Conservation (phyloP, 2,329 filamentous ascomycete species). For the Botryotinia narcissicola region DNA sequence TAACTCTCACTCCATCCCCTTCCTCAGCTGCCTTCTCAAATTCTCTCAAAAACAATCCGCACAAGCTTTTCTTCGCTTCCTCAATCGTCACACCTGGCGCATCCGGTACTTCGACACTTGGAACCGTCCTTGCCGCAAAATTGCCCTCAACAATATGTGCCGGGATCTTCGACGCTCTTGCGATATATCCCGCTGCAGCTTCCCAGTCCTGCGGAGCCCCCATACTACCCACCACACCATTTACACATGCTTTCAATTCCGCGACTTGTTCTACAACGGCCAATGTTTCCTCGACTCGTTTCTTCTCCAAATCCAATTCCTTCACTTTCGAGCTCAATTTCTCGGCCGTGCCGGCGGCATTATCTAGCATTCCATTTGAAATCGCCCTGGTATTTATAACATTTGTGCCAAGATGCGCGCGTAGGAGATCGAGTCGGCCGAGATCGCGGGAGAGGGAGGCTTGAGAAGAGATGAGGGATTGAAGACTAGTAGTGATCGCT, state of each 20-base stretch:
- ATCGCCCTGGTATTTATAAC: slow-evolving; percentile 79
- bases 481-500: slow-evolving; percentile 69
- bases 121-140: slow-evolving; percentile 90
- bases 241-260: slow-evolving; percentile 93
- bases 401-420: slow-evolving; percentile 84
- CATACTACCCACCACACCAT: slow-evolving; percentile 94
- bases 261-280: slow-evolving; percentile 93
- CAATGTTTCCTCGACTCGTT: slow-evolving; percentile 83
- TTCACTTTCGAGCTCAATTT: slow-evolving; percentile 85
- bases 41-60: slow-evolving; percentile 85
- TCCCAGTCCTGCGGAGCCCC: slow-evolving; percentile 98
- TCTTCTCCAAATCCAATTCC: slow-evolving; percentile 85
- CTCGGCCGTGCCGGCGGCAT: slow-evolving; percentile 79
- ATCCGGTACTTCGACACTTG: slow-evolving; percentile 93
- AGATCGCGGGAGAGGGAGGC: slow-evolving; percentile 84
- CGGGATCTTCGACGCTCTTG: slow-evolving; percentile 78
- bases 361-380: slow-evolving; percentile 85
- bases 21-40: slow-evolving; percentile 90
- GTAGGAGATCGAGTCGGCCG: slow-evolving; percentile 80
- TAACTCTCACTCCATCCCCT: slow-evolving; percentile 84
- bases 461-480: slow-evolving; percentile 76
- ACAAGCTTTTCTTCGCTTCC: slow-evolving; percentile 83
- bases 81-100: slow-evolving; percentile 83
- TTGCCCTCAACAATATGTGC: slow-evolving; percentile 74
- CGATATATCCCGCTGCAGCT: slow-evolving; percentile 85